A percentile compares a stretch with the other conserved stretches of the same genome.
These are phyloP conservation scores for Seiridium unicorne DNA, from an alignment of 2,329 filamentous ascomycete genomes.

Conservation along the genomic window DNA sequence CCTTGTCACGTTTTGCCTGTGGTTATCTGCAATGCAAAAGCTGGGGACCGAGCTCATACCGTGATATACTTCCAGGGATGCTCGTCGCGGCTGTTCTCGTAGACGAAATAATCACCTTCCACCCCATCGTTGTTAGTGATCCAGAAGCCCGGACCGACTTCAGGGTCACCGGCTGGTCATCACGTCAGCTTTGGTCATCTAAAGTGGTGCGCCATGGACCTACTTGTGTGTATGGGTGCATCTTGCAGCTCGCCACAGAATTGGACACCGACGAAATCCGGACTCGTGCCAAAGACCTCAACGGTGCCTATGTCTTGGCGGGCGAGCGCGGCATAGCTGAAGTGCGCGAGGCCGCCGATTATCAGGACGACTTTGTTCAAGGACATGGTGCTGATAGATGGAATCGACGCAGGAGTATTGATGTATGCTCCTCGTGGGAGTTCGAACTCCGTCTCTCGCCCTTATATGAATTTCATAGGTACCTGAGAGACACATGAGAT, in stretches of 20 bases:
- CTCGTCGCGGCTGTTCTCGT: conserved; percentile 22
- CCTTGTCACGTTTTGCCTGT: neutral
- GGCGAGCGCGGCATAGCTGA: neutral
- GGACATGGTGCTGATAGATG: neutral
- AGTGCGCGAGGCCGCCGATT: neutral
- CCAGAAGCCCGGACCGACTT: conserved; percentile 19
- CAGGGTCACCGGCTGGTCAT: conserved; percentile 11
- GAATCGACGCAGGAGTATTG: neutral
- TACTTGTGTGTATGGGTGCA: neutral
- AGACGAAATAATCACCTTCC: conserved; percentile 20
- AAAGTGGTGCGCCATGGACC: neutral
- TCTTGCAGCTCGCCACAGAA: neutral
- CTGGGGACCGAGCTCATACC: conserved; percentile 11
- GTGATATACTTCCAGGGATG: conserved; percentile 25
- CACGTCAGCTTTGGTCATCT: neutral
- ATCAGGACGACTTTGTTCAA: neutral
- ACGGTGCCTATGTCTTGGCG: too few relatives aligned
- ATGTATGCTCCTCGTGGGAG: too few relatives aligned
- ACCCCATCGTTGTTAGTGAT: conserved; percentile 21
- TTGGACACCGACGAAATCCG: too few relatives aligned
- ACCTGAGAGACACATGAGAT: neutral
- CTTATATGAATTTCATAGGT: too few relatives aligned
- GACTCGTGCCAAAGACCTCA: too few relatives aligned
- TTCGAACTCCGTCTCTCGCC: too few relatives aligned
- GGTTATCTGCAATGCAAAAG: neutral